Conservation (phyloP, 805 yeast species). For the Myxozyma nipponensis region DNA sequence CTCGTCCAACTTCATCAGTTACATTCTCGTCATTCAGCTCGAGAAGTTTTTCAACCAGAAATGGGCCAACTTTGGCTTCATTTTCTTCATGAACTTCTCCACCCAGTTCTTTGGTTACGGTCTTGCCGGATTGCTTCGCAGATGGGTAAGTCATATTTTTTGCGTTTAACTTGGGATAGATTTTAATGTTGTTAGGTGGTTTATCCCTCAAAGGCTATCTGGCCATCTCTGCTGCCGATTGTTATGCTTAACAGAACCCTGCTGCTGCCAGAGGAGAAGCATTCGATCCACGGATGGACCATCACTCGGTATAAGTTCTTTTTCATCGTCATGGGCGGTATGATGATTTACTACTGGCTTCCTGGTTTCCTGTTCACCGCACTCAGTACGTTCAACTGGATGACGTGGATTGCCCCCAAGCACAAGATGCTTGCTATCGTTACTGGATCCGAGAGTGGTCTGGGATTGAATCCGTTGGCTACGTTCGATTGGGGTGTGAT, state of each 20-base stretch:
- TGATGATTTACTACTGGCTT: conserved; percentile 53
- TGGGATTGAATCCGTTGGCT: conserved; percentile 47
- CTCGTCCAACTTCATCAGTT: conserved; percentile 11
- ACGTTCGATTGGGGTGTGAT: conserved; percentile 46
- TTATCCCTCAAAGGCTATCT: conserved; percentile 46
- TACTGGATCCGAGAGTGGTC: conserved; percentile 44
- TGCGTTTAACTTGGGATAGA: not conserved
- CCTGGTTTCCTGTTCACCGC: conserved; percentile 61
- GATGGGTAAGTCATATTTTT: conserved; percentile 41
- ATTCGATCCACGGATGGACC: conserved; percentile 56
- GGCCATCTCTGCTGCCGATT: conserved; percentile 52
- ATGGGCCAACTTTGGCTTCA: conserved; percentile 48
- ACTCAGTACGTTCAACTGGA: conserved; percentile 55
- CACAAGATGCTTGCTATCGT: conserved; percentile 48
- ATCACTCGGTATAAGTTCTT: conserved; percentile 53
- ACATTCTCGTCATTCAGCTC: conserved; percentile 11
- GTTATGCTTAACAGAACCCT: conserved; percentile 50
- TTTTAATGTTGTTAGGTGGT: conserved; percentile 49
- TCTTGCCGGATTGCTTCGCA: conserved; percentile 60
- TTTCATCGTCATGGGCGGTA: conserved; percentile 39
- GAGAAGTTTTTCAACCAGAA: conserved; percentile 19
- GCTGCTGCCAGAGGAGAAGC: conserved; percentile 42
- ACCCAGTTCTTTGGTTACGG: conserved; percentile 66
- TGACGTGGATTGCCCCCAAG: conserved; percentile 55
- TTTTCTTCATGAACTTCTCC: conserved; percentile 49